Evolutionary conservation across 345 rosid species (phyloP), one percentile per base, ranked within the genome.

Genomic region (Combretum micranthum): DNA sequence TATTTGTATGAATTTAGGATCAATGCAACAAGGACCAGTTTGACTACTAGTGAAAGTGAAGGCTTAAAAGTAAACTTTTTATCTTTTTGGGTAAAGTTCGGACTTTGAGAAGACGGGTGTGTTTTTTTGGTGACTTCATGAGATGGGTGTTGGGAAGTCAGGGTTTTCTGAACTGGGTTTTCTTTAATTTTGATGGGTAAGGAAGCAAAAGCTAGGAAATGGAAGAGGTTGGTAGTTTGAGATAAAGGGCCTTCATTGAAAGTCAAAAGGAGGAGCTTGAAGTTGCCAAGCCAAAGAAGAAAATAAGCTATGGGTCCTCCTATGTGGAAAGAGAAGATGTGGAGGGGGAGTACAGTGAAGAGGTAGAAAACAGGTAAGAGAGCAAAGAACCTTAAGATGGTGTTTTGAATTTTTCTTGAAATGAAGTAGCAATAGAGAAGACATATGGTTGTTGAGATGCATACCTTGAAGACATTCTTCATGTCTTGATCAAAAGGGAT

Each of bases 201-300:
- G 56, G 77, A 77, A 54, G 88, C 80, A 8, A 81, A 16, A 52
- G 72, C 69, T 53, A 81, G 66, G 86, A 86, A 86, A 18, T 76
- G 84, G 69, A 51, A 39, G 53, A 84, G 69, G 7, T 51, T 68
- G 2, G 74, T 52, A 15, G 72, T 59, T 15, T 83, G 81, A 16
- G 62, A 83, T 3, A 87, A 67, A 51, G 92, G 95, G 51, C 83
- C 81, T 64, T 66, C 79, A 48, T 62, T 73, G 21, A 90, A 75
- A 71, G 82, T 67, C 62, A 81, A 76, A 55, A 90, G 92, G 52
- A 86, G 72, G 73, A 90, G 92, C 47, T 76, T 83, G 77, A 71
- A 81, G 72, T 56, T 77, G 66, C 79, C 77, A 1, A 83, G 83
- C 95, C 90, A 84, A 1, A 69, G 22, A 3, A 84, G 75, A 64